Evolutionary conservation across 371 early-diverging fungal species (phyloP), one percentile per base, ranked within the genome.

Genomic region (Umbelopsis sp.): DNA sequence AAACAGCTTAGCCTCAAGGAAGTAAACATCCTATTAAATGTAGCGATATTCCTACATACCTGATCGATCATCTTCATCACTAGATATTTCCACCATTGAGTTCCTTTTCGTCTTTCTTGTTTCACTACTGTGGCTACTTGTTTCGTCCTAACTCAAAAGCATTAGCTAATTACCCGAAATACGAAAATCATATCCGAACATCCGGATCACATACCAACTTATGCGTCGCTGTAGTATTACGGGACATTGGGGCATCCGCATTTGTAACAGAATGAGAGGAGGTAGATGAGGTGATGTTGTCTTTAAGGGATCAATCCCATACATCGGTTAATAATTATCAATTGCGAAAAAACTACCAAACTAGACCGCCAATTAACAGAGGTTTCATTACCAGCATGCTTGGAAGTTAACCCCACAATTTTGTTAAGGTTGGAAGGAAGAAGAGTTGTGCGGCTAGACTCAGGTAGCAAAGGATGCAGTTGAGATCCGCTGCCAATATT

Each of bases 41-140:
- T 5, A 10, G 41, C 12, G 10, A 41, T 10, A 12, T 41, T 41
- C 5, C 41, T 41, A 18, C 45, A 45, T 18, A 57, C 57, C 57
- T 57, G 12, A 4, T 14, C 32, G 57, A 57, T 57, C 57, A 18
- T 57, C 57, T 12, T 57, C 57, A 35, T 57, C 57, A 12, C 57
- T 57, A 18, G 57, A 57, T 57, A 57, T 57, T 7, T 57, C 57
- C 14, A 57, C 57, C 57, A 57, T 57, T 18, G 57, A 57, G 57
- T 57, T 57, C 29, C 57, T 57, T 57, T 57, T 57, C n/a, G 12
- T 5, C 29, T 57, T 57, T 29, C 35, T 35, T 14, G n/a, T 18
- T 24, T 16, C 57, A 6, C 35, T 14, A 32, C 29, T 35, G 35
- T 35, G 12, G 29, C 16, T 32, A 18, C 32, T 29, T 10, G 35